Conservation (phyloP, 179 eudicot genomes). For the Silene noctiflora region DNA sequence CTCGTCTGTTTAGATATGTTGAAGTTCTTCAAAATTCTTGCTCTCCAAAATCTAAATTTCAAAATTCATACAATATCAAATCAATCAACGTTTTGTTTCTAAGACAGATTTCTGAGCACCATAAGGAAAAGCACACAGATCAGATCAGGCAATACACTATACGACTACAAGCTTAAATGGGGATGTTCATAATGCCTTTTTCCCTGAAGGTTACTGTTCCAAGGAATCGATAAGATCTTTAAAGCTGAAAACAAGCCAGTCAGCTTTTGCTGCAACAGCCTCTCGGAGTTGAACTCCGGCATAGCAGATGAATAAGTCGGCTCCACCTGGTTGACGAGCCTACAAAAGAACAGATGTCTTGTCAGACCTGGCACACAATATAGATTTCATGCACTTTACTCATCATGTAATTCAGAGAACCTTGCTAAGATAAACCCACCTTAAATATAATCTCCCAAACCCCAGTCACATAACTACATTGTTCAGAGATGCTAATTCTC, state of each 20-base stretch:
- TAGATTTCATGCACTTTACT: too few species aligned
- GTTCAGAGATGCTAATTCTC: too few species aligned
- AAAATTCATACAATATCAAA: not conserved
- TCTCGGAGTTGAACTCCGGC: slow-evolving; percentile 87
- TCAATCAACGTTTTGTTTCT: too few species aligned
- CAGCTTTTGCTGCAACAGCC: slow-evolving; percentile 87
- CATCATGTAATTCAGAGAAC: too few species aligned
- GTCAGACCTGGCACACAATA: not conserved
- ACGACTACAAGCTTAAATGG: not conserved
- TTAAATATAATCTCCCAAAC: too few species aligned
- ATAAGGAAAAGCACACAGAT: not conserved
- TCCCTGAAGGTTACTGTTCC: slow-evolving; percentile 19
- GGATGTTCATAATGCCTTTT: not conserved
- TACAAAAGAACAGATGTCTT: slow-evolving; percentile 17
- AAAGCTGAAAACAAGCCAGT: slow-evolving; percentile 85
- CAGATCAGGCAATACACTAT: not conserved
- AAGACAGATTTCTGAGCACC: too few species aligned
- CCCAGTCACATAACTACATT: too few species aligned
- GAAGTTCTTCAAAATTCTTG: not conserved
- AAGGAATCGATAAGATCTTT: slow-evolving; percentile 62
- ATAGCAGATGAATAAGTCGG: slow-evolving; percentile 88
- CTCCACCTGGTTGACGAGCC: slow-evolving; percentile 96
- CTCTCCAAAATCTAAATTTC: not conserved
- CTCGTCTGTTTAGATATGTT: not conserved
- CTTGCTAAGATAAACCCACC: too few species aligned